Evolutionary conservation across 306 rosid genomes (phyloP).

Genomic region (Cyclanthera cordifolia): DNA sequence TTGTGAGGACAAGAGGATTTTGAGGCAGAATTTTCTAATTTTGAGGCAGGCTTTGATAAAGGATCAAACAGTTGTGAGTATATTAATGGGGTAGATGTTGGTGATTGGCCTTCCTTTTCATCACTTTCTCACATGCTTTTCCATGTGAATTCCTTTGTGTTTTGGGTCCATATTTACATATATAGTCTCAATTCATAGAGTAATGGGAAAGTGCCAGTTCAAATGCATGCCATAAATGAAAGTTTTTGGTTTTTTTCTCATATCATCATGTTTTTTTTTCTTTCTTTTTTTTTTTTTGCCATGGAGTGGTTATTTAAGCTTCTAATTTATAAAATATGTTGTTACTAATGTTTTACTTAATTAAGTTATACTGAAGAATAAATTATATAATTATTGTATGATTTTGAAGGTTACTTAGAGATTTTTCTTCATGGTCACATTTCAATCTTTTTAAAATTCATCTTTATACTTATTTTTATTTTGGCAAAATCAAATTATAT

Average conservation of each 20-base stretch:
- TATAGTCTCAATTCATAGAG: background rate
- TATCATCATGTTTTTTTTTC: background rate
- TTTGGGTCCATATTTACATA: background rate
- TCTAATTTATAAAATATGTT: too few species aligned
- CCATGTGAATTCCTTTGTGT: constrained; percentile 7
- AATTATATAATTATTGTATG: background rate
- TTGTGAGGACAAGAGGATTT: background rate
- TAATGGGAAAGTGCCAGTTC: background rate
- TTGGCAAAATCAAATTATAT: too few species aligned
- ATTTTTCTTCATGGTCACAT: background rate
- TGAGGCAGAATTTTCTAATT: background rate
- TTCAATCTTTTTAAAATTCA: background rate
- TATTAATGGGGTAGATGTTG: background rate
- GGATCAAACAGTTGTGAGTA: background rate
- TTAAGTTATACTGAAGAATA: background rate
- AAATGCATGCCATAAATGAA: constrained; percentile 2
- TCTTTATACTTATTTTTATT: background rate
- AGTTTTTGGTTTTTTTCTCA: background rate
- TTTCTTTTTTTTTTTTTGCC: too few species aligned
- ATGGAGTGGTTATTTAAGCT: background rate
- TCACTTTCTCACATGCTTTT: background rate
- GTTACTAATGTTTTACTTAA: too few species aligned
- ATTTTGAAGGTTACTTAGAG: background rate
- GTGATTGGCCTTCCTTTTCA: background rate
- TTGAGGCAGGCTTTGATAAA: background rate